phyloP scores from a whole-genome alignment of 1,284 basidiomycete genomes.

The Takashimella tepidaria region DNA sequence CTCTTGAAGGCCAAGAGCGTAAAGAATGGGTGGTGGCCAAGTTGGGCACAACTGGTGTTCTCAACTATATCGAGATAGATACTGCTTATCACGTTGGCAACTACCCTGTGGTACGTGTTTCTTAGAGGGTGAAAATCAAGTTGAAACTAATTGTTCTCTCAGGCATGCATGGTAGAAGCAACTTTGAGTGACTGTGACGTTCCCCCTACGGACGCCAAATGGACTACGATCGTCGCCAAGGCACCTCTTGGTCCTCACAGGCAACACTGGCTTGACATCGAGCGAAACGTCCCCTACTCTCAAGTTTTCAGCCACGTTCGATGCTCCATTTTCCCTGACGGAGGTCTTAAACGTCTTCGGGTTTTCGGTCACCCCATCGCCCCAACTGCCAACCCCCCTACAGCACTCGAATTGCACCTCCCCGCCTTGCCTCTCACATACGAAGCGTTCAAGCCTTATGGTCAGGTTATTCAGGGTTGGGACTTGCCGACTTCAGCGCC shows the following conservation, averaged over 20 bases:
- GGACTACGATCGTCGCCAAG: conserved; percentile 70
- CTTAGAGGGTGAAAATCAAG: not conserved
- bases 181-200: conserved; percentile 30
- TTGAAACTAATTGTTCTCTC: conserved; percentile 2
- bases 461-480: conserved; percentile 74
- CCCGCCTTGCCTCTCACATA: conserved; percentile 68
- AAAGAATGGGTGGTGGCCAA: conserved; percentile 89
- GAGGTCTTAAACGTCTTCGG: conserved; percentile 87
- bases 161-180: conserved; percentile 29
- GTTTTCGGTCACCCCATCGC: conserved; percentile 61
- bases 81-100: conserved; percentile 96
- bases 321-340: conserved; percentile 88
- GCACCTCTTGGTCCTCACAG: conserved; percentile 82
- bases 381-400: conserved; percentile 10
- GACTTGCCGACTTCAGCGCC: conserved; percentile 45
- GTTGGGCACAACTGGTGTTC: conserved; percentile 66
- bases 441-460: conserved; percentile 78
- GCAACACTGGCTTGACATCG: conserved; percentile 80
- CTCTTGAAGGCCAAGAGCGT: conserved; percentile 56
- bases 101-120: conserved; percentile 66
- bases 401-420: conserved; percentile 18
- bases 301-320: conserved; percentile 74
- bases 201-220: conserved; percentile 51
- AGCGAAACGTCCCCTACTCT: conserved; percentile 53
- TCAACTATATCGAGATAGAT: conserved; percentile 81